Evolutionary conservation across 139 green algal species (phyloP).

Genomic region (Coelastrella sp.): DNA sequence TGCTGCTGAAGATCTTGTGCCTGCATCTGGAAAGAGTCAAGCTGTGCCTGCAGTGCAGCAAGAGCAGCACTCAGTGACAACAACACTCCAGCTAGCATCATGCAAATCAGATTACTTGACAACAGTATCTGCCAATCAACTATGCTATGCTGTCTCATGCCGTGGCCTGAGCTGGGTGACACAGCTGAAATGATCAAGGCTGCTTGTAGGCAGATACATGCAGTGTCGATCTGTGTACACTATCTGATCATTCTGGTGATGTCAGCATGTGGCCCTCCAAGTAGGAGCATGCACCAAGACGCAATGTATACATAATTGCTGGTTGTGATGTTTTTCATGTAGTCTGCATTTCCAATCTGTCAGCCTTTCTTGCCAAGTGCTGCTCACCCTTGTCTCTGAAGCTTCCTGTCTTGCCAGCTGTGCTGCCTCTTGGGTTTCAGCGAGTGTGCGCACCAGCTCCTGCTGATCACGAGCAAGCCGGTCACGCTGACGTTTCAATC

Average conservation of each 20-base stretch:
- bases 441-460: slow-evolving; percentile 24
- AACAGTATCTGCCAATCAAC: too few relatives aligned
- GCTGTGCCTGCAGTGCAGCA: slow-evolving; percentile 4
- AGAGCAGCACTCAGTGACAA: background rate
- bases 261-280: too few relatives aligned
- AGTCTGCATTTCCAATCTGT: background rate
- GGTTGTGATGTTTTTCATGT: too few relatives aligned
- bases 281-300: too few relatives aligned
- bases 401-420: background rate
- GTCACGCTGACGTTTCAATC: slow-evolving; percentile 48
- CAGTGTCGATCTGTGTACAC: too few relatives aligned
- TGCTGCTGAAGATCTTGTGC: slow-evolving; percentile 4
- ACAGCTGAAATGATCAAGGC: too few relatives aligned
- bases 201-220: too few relatives aligned
- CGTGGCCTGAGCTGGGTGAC: too few relatives aligned
- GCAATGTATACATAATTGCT: background rate
- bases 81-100: background rate
- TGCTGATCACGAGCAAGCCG: slow-evolving; percentile 15
- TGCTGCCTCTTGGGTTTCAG: background rate
- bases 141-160: too few relatives aligned
- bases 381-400: slow-evolving; percentile 7
- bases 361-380: background rate
- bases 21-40: background rate
- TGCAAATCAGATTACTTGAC: too few relatives aligned
- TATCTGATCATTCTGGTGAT: too few relatives aligned